Percentiles rank a stretch among this genome's conserved stretches.
phyloP scores from a whole-genome alignment of 805 yeast species.

The Grigorovia transvaalensis region DNA sequence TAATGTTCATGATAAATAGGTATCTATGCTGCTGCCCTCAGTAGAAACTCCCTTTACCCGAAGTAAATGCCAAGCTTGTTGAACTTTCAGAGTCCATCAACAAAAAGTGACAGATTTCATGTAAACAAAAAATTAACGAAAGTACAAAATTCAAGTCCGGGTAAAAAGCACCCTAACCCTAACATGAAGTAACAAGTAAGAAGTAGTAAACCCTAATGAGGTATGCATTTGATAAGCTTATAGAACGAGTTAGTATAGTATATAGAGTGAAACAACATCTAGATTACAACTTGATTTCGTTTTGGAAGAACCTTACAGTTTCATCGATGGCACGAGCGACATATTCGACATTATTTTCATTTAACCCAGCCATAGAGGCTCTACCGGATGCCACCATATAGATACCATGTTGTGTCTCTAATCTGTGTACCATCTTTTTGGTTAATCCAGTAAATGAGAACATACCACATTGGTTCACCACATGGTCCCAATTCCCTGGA shows the following conservation, averaged over 20 bases:
- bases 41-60: background rate
- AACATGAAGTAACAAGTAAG: background rate
- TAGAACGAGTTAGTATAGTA: background rate
- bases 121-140: background rate
- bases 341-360: conserved; percentile 60
- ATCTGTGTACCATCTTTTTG: conserved; percentile 62
- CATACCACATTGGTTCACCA: conserved; percentile 89
- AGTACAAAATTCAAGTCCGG: background rate
- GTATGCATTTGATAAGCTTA: background rate
- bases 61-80: background rate
- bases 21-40: too few species aligned
- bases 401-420: conserved; percentile 70
- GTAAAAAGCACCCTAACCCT: background rate
- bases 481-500: conserved; percentile 91
- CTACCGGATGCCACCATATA: conserved; percentile 79
- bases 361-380: conserved; percentile 89
- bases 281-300: conserved; percentile 1
- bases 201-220: too few species aligned
- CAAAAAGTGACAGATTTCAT: background rate
- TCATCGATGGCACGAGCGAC: conserved; percentile 78
- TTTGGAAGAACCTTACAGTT: conserved; percentile 40
- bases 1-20: conserved; percentile 28
- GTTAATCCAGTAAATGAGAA: conserved; percentile 87
- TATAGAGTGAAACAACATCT: background rate
- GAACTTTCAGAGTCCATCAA: background rate